phyloP scores from a whole-genome alignment of 208 protist genomes.

The Lotmaria passim region DNA sequence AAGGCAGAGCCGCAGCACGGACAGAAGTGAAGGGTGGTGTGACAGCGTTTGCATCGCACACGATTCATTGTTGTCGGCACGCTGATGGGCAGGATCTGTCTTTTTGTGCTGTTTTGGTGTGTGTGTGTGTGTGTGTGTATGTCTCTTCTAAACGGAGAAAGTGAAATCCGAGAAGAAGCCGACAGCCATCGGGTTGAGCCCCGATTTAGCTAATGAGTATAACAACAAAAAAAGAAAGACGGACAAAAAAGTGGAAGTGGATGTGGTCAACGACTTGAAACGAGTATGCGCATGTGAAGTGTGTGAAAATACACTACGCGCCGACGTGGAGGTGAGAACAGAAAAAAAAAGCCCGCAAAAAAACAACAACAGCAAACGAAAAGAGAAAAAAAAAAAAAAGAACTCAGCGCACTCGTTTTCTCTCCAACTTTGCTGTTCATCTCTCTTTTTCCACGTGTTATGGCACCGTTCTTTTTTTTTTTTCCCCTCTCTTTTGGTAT shows the following conservation, averaged over 20 bases:
- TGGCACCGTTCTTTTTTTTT: no score
- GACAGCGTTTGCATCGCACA: constrained; percentile 23
- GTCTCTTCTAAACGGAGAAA: neutral
- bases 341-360: no score
- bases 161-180: neutral
- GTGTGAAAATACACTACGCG: no score
- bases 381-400: neutral
- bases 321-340: no score
- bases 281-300: no score
- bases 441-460: no score
- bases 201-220: neutral
- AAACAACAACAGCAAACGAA: neutral
- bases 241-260: neutral
- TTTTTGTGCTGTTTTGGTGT: no score
- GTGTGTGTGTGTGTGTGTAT: constrained; percentile 10
- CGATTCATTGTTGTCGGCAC: neutral
- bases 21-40: constrained; percentile 28
- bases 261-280: no score
- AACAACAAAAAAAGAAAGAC: neutral
- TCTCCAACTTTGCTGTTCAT: no score
- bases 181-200: neutral
- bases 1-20: constrained; percentile 39
- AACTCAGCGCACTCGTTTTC: neutral
- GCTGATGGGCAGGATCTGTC: neutral
- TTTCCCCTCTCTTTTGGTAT: no score